Base-by-base conservation (phyloP, 225 moss, liverwort and hornwort genomes). In the Pleurozium schreberi region DNA sequence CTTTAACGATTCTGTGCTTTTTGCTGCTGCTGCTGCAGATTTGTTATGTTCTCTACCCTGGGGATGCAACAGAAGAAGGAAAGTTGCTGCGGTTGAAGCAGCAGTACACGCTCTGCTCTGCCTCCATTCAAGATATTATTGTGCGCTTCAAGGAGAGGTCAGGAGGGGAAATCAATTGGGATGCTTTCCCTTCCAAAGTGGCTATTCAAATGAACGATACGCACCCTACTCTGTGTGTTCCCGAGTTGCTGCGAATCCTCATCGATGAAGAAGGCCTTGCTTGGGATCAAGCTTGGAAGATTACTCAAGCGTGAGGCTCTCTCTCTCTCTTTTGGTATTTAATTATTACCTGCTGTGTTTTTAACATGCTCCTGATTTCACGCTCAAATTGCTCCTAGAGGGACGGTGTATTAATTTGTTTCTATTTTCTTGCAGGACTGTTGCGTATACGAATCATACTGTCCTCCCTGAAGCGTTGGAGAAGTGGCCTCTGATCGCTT, bases 151-250 rank as follows among this genome's bases (percentile, higher is more conserved):
- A 97, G 92, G 97, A 97, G 91, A 93, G 97, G 84, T 95, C 96
- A 28, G 95, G 94, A 36, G 93, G 92, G 52, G 89, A 95, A 55
- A 93, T 94, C 9, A 89, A 95, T 21, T 99, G 98, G 99, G 95
- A 95, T 75, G 90, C 91, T 20, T 96, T 99, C 49, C 93, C 99
- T 64, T 94, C 96, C 47, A 99, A 96, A 89, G 99, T 99, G 75
- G 99, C 99, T 2, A 95, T 99, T 87, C 97, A 99, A 90, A 99
- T 99, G 98, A 99, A 99, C 84, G 98, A 99, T 49, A 99, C 98
- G 23, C 98, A 99, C 83, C 98, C 98, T 49, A 97, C 98, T 12
- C 93, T 99, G 18, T 96, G 96, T 75, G 99, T 96, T 52, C 99
- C 99, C 28, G 99, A 99, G 89, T 90, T 99, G 84, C 88, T 99